Evolutionary conservation across 352 stramenopile species (phyloP), one percentile per base, ranked within the genome.

Genomic region (Phytophthora agathidicida): DNA sequence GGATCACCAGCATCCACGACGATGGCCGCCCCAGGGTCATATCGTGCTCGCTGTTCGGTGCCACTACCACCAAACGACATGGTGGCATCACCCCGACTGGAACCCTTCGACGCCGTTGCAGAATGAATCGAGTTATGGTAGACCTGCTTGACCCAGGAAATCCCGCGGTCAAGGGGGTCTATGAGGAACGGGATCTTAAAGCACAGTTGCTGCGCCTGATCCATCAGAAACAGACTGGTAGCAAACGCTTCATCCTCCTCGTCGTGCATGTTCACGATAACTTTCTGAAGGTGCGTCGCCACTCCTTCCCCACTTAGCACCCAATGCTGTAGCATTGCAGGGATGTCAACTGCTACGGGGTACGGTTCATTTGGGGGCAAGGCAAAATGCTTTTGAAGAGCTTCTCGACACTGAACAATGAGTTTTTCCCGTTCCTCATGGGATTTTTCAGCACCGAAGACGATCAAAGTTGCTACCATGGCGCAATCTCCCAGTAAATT

Each of bases 161-260:
- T 46, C 7, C 58, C 74, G 8, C 51, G 51, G 20, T 54, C 49
- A 7, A 86, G 54, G n/a, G 81, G 78, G 26, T 91, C 81, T 0
- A 86, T 20, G 0, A 91, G 60, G 31, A 91, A 50, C 6, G 75
- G 68, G 19, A 77, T 78, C 52, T 76, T 73, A 13, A 73, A 68
- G 31, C 74, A 71, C 11, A 84, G 59, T 59, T 76, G 65, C 20
- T 77, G 64, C 13, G 61, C 50, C 32, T 87, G 75, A 28, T 85
- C 68, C 54, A 83, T 69, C 10, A 88, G 44, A 22, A 85, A 73
- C 35, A 91, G 52, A 37, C 71, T 86, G 8, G 71, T 65, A 3
- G 65, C 58, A 17, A 88, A 59, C 5, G 74, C 54, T 16, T 68
- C 58, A 3, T 68, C 39, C 19, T 56, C 65, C 22, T 70, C 52